These are phyloP conservation scores for Kodamaea anthophila DNA, from an alignment of 1,139 yeast genomes.

Conservation along the genomic window DNA sequence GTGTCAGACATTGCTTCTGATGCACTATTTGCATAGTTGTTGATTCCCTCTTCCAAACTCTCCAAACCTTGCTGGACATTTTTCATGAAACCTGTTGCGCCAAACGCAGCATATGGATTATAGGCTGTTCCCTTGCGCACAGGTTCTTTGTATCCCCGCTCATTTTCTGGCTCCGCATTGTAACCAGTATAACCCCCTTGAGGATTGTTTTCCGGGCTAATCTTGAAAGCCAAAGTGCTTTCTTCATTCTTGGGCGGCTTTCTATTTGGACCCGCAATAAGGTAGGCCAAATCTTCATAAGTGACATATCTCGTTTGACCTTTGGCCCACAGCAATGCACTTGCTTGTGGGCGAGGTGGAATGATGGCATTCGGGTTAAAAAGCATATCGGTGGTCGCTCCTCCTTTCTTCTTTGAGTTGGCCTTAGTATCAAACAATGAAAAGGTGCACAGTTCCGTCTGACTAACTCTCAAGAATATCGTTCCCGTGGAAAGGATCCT, in stretches of 20 bases:
- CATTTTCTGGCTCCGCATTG: conserved; percentile 5
- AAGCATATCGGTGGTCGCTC: conserved; percentile 39
- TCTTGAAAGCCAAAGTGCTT: conserved; percentile 50
- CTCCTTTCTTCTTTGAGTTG: conserved; percentile 21
- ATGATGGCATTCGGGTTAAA: conserved; percentile 56
- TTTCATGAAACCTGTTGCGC: conserved; percentile 37
- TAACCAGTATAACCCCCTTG: conserved; percentile 23
- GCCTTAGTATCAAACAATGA: conserved; percentile 37
- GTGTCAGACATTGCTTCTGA: conserved; percentile 51
- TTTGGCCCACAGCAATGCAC: conserved; percentile 82
- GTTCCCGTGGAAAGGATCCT: conserved; percentile 66
- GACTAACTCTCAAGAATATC: conserved; percentile 52
- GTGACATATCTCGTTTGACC: conserved; percentile 58
- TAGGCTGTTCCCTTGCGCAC: conserved; percentile 29
- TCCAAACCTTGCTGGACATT: conserved; percentile 50
- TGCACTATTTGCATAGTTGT: conserved; percentile 52
- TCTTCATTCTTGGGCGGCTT: conserved; percentile 50
- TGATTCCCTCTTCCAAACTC: conserved; percentile 47
- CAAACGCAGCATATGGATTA: conserved; percentile 25
- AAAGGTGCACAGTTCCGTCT: conserved; percentile 44
- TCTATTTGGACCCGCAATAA: conserved; percentile 59
- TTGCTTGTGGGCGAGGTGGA: conserved; percentile 76
- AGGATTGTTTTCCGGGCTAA: conserved; percentile 43
- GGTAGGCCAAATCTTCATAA: conserved; percentile 49
- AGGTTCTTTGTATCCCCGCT: conserved; percentile 43